Percentiles rank a stretch among this genome's conserved stretches.
These are phyloP conservation scores for Brachypodium distachyon DNA, from an alignment of 202 grass and related monocot genomes.

Conservation along the genomic window DNA sequence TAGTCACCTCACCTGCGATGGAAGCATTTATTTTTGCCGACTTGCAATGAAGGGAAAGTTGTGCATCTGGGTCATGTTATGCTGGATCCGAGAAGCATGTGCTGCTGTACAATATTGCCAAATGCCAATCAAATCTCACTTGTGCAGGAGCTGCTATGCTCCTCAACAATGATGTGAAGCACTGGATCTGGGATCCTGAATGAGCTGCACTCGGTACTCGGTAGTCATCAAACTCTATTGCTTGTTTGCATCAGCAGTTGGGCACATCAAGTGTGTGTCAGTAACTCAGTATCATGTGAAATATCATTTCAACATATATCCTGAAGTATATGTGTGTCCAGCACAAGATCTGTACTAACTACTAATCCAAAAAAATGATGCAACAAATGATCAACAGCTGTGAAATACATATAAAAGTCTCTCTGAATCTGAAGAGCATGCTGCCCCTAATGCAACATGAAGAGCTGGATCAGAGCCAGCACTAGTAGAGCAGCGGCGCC, in stretches of 20 bases:
- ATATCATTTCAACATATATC: background rate
- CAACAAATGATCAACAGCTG: background rate
- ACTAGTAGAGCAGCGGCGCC: background rate
- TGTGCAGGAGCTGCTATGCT: background rate
- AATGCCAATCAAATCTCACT: background rate
- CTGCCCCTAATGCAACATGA: constrained; percentile 1
- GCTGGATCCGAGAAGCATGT: constrained; percentile 2
- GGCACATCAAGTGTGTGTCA: background rate
- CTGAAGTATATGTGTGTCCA: constrained; percentile 5
- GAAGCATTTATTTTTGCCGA: constrained; percentile 9
- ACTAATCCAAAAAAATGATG: background rate
- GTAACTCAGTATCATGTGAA: background rate
- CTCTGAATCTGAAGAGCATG: background rate
- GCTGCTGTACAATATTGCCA: background rate
- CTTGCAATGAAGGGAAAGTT: constrained; percentile 8
- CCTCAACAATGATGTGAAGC: background rate
- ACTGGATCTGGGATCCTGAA: background rate
- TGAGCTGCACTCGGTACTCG: background rate
- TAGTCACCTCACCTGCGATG: background rate
- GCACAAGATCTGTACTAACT: background rate
- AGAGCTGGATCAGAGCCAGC: background rate
- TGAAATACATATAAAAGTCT: background rate
- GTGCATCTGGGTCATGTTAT: background rate
- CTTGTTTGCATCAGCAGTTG: background rate
- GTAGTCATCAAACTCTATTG: background rate